These are phyloP conservation scores for Neonectria ditissima DNA, from an alignment of 2,329 filamentous ascomycete species.

Conservation along the genomic window DNA sequence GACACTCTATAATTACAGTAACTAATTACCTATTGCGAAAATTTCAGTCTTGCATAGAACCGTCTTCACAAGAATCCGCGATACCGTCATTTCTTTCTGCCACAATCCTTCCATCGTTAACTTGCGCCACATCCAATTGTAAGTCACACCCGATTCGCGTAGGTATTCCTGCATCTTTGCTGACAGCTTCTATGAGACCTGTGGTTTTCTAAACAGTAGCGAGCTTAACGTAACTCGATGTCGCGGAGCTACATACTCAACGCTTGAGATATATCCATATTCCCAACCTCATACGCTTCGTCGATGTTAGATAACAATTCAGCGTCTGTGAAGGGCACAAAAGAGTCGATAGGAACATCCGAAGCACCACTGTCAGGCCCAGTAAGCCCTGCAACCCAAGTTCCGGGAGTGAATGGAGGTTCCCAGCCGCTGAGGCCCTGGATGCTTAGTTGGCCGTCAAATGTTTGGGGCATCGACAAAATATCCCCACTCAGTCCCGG, in stretches of 20 bases:
- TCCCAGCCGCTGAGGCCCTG: not conserved
- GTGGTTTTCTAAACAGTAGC: not conserved
- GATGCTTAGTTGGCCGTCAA: slow-evolving; percentile 1
- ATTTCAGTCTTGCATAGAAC: too few species aligned
- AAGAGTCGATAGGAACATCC: too few species aligned
- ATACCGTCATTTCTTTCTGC: too few species aligned
- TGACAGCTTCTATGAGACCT: not conserved
- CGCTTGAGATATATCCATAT: not conserved
- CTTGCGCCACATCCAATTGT: slow-evolving; percentile 20
- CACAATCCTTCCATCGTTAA: too few species aligned
- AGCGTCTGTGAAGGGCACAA: not conserved
- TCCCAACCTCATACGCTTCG: not conserved
- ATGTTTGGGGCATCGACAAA: not conserved
- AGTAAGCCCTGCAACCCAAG: not conserved
- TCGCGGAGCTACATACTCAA: too few species aligned
- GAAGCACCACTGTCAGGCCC: not conserved
- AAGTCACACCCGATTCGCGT: slow-evolving; percentile 4
- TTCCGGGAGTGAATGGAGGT: not conserved
- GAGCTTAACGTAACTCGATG: not conserved
- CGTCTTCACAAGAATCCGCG: too few species aligned
- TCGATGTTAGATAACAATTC: not conserved
- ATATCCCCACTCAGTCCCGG: not conserved
- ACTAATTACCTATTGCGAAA: too few species aligned
- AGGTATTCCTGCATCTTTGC: slow-evolving; percentile 13
- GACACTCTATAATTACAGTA: too few species aligned